Conservation (phyloP, 306 rosid genomes). For the Vigna angularis region DNA sequence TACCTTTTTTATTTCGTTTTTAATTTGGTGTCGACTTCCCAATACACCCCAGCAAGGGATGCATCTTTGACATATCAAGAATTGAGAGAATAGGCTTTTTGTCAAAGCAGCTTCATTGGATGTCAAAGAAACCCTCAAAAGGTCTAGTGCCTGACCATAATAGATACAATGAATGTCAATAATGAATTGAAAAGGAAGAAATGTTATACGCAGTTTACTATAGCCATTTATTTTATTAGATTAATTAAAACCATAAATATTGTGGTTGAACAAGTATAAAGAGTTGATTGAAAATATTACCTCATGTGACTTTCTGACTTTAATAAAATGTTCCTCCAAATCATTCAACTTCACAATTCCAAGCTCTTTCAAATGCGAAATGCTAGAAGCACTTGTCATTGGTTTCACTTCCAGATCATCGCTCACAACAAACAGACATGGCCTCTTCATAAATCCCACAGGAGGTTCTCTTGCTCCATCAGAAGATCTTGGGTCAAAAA, state of each 20-base stretch:
- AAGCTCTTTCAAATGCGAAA: background rate
- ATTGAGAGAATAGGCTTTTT: background rate
- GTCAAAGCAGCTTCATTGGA: background rate
- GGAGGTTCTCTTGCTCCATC: background rate
- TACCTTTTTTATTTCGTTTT: background rate
- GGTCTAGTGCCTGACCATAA: background rate
- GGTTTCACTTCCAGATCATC: constrained; percentile 4
- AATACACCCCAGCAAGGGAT: background rate
- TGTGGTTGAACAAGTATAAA: background rate
- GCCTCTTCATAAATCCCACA: constrained; percentile 5
- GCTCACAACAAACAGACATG: background rate
- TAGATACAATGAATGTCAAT: background rate
- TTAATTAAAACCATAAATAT: background rate
- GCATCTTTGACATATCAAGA: background rate
- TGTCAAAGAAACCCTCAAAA: constrained; percentile 6
- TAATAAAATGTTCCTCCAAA: background rate
- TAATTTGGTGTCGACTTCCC: background rate
- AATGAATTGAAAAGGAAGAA: background rate
- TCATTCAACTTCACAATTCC: background rate
- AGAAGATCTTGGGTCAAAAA: background rate
- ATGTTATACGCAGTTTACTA: background rate
- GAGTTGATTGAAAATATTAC: background rate
- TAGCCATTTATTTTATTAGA: background rate
- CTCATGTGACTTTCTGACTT: background rate
- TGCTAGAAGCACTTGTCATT: background rate